phyloP scores from a whole-genome alignment of 2,329 filamentous ascomycete species.

The Pseudogymnoascus sp. region DNA sequence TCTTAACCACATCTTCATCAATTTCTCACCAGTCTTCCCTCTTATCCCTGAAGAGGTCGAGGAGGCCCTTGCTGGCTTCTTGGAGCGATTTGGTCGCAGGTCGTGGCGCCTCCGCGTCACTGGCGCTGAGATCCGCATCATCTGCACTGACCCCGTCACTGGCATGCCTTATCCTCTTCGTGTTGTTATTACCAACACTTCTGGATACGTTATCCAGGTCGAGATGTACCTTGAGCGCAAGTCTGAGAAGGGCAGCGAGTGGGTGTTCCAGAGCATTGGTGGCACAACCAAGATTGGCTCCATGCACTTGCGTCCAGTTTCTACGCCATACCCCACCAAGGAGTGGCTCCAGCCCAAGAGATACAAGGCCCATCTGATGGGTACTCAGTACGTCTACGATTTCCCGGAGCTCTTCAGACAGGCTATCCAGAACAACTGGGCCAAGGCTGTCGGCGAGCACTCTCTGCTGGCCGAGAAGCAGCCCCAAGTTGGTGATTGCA shows the following conservation, averaged over 20 bases:
- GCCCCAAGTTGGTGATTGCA: constrained; percentile 79
- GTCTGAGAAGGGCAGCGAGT: constrained; percentile 87
- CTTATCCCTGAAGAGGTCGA: constrained; percentile 84
- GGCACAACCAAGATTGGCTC: constrained; percentile 90
- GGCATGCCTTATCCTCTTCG: constrained; percentile 84
- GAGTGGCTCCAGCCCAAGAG: constrained; percentile 97
- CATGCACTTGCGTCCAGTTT: constrained; percentile 87
- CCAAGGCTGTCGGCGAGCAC: constrained; percentile 63
- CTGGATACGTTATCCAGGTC: constrained; percentile 93
- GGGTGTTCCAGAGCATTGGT: constrained; percentile 97
- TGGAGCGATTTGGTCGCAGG: constrained; percentile 90
- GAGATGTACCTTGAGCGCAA: constrained; percentile 97
- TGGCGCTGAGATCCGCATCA: constrained; percentile 94
- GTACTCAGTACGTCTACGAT: constrained; percentile 98
- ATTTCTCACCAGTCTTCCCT: constrained; percentile 96
- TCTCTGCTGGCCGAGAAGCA: constrained; percentile 68
- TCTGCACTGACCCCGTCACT: constrained; percentile 84
- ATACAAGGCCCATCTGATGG: constrained; percentile 99
- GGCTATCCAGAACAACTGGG: constrained; percentile 93
- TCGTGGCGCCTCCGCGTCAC: constrained; percentile 95
- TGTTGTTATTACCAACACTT: constrained; percentile 96
- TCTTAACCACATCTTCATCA: constrained; percentile 99
- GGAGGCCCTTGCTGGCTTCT: constrained; percentile 84
- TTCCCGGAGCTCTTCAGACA: constrained; percentile 99
- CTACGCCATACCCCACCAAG: constrained; percentile 92